Conservation (phyloP, 2,329 filamentous ascomycete species). For the Colletotrichum sp. region DNA sequence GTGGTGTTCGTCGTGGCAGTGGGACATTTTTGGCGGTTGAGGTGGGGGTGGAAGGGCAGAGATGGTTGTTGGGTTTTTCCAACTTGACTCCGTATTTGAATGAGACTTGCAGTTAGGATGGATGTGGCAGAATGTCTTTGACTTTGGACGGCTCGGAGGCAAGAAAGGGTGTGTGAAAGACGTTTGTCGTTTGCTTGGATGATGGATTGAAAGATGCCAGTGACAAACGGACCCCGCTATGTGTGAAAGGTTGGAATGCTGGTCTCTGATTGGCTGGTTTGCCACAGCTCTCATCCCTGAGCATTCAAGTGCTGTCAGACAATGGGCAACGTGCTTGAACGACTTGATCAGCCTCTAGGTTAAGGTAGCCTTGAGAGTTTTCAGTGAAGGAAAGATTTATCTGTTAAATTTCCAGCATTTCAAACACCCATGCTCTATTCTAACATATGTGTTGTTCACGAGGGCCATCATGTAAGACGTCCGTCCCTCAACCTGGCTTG, state of each 20-base stretch:
- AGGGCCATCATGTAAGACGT: neutral
- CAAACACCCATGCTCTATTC: neutral
- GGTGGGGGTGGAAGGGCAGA: neutral
- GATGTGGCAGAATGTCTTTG: neutral
- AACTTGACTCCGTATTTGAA: fast-evolving
- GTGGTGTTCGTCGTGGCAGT: slow-evolving; percentile 58
- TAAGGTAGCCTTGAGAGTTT: fast-evolving
- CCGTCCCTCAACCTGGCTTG: neutral
- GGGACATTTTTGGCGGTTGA: slow-evolving; percentile 36
- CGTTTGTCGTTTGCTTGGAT: neutral
- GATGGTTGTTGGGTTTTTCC: neutral
- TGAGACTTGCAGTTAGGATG: neutral
- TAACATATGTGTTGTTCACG: neutral
- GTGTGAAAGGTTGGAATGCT: neutral
- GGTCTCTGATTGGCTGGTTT: neutral
- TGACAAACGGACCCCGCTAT: neutral
- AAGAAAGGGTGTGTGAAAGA: neutral
- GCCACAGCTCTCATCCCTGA: neutral
- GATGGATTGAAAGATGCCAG: neutral
- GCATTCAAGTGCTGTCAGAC: neutral
- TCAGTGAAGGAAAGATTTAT: neutral
- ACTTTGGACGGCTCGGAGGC: neutral
- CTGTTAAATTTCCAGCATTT: fast-evolving
- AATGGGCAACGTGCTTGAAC: neutral
- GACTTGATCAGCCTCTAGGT: neutral